A percentile compares a stretch with the other conserved stretches of the same genome.
Conservation (phyloP, 129 eudicot genomes). For the Erigeron canadensis region DNA sequence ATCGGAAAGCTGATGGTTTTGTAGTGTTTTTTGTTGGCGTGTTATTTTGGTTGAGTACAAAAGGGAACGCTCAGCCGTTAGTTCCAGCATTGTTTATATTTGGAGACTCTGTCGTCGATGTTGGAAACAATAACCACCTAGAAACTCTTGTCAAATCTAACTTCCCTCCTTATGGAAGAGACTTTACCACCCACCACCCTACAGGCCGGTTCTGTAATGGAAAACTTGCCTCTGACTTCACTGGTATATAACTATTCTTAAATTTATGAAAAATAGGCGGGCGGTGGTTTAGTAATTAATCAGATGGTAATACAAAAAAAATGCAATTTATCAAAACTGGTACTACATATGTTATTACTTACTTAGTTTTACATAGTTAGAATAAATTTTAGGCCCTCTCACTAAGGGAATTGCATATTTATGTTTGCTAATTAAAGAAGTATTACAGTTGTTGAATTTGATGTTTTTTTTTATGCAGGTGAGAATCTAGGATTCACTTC, state of each 20-base stretch:
- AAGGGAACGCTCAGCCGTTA: constrained; percentile 56
- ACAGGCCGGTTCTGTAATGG: constrained; percentile 94
- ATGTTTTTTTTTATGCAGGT: constrained; percentile 38
- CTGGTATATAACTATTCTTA: constrained; percentile 45
- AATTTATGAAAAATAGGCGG: too few relatives aligned
- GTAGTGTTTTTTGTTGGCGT: constrained; percentile 12
- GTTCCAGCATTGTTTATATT: constrained; percentile 81
- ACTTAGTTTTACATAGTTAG: too few relatives aligned
- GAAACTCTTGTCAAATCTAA: constrained; percentile 73
- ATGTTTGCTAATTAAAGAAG: background rate
- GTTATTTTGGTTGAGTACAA: background rate
- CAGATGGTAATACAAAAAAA: background rate
- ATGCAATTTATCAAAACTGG: too few relatives aligned
- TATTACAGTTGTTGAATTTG: background rate
- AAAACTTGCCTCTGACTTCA: constrained; percentile 86
- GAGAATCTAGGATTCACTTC: constrained; percentile 82
- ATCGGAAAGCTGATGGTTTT: background rate
- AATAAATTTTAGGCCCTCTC: too few relatives aligned
- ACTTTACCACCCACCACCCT: constrained; percentile 43
- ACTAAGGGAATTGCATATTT: too few relatives aligned
- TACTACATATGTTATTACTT: too few relatives aligned
- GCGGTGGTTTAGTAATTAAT: too few relatives aligned
- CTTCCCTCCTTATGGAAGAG: constrained; percentile 93
- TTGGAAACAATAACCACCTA: constrained; percentile 80
- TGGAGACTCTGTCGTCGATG: constrained; percentile 87